Evolutionary conservation across 2,329 filamentous ascomycete species (phyloP).

Genomic region (Fusarium acutatum): DNA sequence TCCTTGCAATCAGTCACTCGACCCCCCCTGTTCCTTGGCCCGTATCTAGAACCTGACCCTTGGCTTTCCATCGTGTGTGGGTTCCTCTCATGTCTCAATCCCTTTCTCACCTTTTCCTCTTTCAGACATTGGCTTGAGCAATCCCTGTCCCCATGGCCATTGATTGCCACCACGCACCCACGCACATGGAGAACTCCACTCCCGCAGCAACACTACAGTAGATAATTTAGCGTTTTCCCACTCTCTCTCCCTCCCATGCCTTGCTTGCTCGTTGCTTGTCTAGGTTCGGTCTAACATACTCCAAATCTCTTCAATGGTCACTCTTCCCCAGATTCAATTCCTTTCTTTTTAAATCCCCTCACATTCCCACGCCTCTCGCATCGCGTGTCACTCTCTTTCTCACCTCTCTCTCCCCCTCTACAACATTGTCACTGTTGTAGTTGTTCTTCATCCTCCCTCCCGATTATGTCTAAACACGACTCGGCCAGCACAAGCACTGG

Average conservation of each 20-base stretch:
- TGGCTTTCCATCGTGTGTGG: background rate
- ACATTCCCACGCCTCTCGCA: background rate
- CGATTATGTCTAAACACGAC: conserved; percentile 34
- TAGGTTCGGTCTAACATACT: background rate
- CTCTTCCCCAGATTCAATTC: conserved; percentile 24
- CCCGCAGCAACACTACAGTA: background rate
- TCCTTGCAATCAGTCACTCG: background rate
- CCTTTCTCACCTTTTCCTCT: background rate
- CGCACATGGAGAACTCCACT: conserved; percentile 1
- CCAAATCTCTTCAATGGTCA: conserved; percentile 22
- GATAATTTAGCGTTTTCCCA: conserved; percentile 7
- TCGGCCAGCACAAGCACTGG: conserved; percentile 29
- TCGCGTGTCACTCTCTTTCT: background rate
- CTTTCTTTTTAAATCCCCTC: conserved; percentile 21
- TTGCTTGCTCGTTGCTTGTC: background rate
- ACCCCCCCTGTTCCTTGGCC: background rate
- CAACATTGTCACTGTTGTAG: background rate
- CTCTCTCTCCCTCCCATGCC: background rate
- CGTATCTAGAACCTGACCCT: background rate
- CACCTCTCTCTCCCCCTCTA: background rate
- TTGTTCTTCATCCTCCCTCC: background rate
- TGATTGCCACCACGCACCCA: conserved; percentile 21
- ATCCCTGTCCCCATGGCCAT: conserved; percentile 1
- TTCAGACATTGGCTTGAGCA: conserved; percentile 11
- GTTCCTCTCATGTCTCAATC: too few species aligned